These are phyloP conservation scores for Kingdonia uniflora DNA, from an alignment of 164 flowering plant species.

Conservation along the genomic window DNA sequence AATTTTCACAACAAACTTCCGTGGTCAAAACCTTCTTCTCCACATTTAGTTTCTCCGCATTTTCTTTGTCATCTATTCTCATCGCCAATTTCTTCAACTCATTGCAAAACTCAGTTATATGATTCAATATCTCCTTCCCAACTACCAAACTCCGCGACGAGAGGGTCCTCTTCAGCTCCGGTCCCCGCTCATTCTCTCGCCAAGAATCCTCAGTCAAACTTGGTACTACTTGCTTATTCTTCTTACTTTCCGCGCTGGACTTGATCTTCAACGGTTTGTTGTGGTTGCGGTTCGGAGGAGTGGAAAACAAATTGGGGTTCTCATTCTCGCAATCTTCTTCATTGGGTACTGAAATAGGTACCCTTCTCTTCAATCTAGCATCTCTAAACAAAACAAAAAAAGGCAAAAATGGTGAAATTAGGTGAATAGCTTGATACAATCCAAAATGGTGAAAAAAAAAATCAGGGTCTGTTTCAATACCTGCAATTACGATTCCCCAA, in stretches of 20 bases:
- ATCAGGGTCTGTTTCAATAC: constrained; percentile 65
- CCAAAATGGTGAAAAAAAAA: constrained; percentile 24
- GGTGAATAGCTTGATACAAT: constrained; percentile 35
- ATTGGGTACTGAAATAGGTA: not conserved
- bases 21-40: constrained; percentile 29
- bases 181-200: constrained; percentile 18
- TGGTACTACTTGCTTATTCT: not conserved
- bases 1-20: constrained; percentile 24
- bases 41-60: constrained; percentile 16
- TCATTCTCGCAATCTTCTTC: constrained; percentile 55
- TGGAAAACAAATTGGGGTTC: constrained; percentile 43
- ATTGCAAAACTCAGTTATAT: constrained; percentile 67
- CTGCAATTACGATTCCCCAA: constrained; percentile 37
- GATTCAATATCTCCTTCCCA: constrained; percentile 38
- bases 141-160: constrained; percentile 71
- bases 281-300: constrained; percentile 15
- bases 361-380: constrained; percentile 9
- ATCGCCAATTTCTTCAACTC: constrained; percentile 76
- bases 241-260: constrained; percentile 11
- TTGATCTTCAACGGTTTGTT: constrained; percentile 28
- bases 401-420: not conserved
- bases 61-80: constrained; percentile 34
- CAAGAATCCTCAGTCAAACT: not conserved
- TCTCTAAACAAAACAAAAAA: constrained; percentile 40
- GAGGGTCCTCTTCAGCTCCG: constrained; percentile 45